These are phyloP conservation scores for Corylus heterophylla DNA, from an alignment of 306 rosid species.

Conservation along the genomic window DNA sequence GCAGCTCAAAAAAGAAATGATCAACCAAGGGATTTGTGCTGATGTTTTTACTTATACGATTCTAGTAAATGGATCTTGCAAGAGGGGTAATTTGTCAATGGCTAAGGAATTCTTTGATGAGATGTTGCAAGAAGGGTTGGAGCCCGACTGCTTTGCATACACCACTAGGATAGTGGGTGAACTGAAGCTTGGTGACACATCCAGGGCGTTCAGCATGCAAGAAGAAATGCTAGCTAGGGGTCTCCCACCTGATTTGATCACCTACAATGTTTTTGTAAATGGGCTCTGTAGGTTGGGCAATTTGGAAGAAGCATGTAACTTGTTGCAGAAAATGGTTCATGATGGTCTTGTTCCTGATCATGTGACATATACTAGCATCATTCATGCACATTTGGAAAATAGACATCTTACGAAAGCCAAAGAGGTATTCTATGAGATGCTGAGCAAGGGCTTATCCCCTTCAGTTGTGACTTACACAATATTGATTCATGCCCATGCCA, in stretches of 20 bases:
- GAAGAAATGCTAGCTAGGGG: constrained; percentile 76
- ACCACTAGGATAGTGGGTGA: constrained; percentile 68
- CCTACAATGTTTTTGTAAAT: constrained; percentile 62
- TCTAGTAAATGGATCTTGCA: constrained; percentile 63
- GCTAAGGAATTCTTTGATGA: constrained; percentile 68
- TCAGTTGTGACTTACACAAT: constrained; percentile 81
- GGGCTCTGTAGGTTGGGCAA: constrained; percentile 59
- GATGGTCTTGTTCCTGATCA: constrained; percentile 66
- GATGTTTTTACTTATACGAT: constrained; percentile 72
- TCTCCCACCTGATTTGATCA: constrained; percentile 65
- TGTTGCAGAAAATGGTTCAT: constrained; percentile 49
- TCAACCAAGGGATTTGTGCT: constrained; percentile 47
- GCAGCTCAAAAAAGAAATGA: constrained; percentile 64
- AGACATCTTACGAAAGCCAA: constrained; percentile 62
- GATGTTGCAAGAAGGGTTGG: constrained; percentile 60
- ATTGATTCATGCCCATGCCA: constrained; percentile 69
- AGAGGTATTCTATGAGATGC: constrained; percentile 58
- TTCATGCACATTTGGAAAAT: constrained; percentile 58
- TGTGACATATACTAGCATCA: constrained; percentile 73
- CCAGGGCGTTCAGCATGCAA: constrained; percentile 56
- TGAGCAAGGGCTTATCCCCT: constrained; percentile 58
- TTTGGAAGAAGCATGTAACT: constrained; percentile 51
- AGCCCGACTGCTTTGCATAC: constrained; percentile 66
- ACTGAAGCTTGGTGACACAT: constrained; percentile 61
- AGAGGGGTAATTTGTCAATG: constrained; percentile 55